A percentile compares a stretch with the other conserved stretches of the same genome.
These are phyloP conservation scores for Mollisia scopiformis DNA, from an alignment of 2,329 filamentous ascomycete species.

Conservation along the genomic window DNA sequence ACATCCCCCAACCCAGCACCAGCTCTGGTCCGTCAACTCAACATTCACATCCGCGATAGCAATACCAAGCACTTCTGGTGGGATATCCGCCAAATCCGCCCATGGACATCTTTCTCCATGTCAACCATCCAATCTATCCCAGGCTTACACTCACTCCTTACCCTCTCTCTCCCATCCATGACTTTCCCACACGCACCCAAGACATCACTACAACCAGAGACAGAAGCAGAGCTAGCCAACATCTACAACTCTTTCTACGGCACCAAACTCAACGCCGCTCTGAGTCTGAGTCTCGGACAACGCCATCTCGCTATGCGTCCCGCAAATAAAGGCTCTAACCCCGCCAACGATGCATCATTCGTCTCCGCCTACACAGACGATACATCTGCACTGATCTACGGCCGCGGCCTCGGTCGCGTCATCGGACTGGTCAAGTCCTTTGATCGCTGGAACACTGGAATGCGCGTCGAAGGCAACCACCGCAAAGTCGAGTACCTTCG, in stretches of 20 bases:
- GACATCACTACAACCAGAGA: slow-evolving; percentile 71
- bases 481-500: slow-evolving; percentile 89
- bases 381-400: slow-evolving; percentile 48
- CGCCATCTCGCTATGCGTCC: slow-evolving; percentile 53
- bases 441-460: slow-evolving; percentile 92
- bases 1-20: slow-evolving; percentile 80
- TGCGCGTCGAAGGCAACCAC: slow-evolving; percentile 83
- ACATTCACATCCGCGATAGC: slow-evolving; percentile 67
- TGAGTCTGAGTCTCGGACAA: slow-evolving; percentile 72
- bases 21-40: slow-evolving; percentile 78
- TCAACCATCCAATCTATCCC: slow-evolving; percentile 73
- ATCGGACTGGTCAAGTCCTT: slow-evolving; percentile 90
- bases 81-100: slow-evolving; percentile 86
- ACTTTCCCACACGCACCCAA: slow-evolving; percentile 56
- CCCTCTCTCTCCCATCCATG: slow-evolving; percentile 64
- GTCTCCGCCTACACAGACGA: slow-evolving; percentile 56
- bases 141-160: slow-evolving; percentile 72
- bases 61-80: slow-evolving; percentile 90
- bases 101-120: slow-evolving; percentile 81
- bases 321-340: slow-evolving; percentile 33
- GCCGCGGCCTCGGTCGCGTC: slow-evolving; percentile 60
- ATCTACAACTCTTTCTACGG: slow-evolving; percentile 79
- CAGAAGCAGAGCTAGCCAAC: slow-evolving; percentile 65
- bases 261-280: slow-evolving; percentile 83
- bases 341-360: slow-evolving; percentile 43